Evolutionary conservation across 371 early-diverging fungal species (phyloP), one percentile per base, ranked within the genome.

Genomic region (Mucor racemosus): DNA sequence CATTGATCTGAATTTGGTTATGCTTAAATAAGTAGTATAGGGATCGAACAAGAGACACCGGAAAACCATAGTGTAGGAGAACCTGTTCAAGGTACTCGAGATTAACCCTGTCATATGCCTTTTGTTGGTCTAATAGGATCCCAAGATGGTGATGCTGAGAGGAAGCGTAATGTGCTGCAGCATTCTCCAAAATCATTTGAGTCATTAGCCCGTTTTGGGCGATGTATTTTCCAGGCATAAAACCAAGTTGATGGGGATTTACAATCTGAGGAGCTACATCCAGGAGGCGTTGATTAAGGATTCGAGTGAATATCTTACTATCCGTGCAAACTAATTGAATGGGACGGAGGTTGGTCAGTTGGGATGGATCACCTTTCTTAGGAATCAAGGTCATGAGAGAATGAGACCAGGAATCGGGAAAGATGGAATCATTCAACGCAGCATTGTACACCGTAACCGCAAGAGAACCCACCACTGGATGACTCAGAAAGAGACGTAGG

Each of bases 341-440:
- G 7, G 73, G 77, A 5, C 73, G 11, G 68, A 72, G 72, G 60
- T 72, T 77, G 2, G 40, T 60, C 11, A 76, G 34, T 1, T 14
- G 34, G 46, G 40, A 65, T 19, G 48, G 19, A 26, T 48, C 58
- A 4, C 53, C 59, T 46, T 65, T 58, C 41, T 65, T 65, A 39
- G 14, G 67, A 14, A 46, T 59, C 33, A 68, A 66, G 4, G 19
- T n/a, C 2, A 68, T 58, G 31, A 39, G 21, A 3, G 59, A 33
- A 10, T 53, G 35, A 33, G 21, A 17, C 68, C 68, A 63, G 0
- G 44, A 53, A 1, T 31, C 14, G 3, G 58, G 68, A 26, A 67
- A 48, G 6, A 19, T 9, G 6, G 36, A 4, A 10, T 39, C 57
- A 4, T 15, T 5, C 5, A 67, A 33, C 0, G 68, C 68, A 3